Evolutionary conservation across 129 eudicot species (phyloP).

Genomic region (Tanacetum coccineum): DNA sequence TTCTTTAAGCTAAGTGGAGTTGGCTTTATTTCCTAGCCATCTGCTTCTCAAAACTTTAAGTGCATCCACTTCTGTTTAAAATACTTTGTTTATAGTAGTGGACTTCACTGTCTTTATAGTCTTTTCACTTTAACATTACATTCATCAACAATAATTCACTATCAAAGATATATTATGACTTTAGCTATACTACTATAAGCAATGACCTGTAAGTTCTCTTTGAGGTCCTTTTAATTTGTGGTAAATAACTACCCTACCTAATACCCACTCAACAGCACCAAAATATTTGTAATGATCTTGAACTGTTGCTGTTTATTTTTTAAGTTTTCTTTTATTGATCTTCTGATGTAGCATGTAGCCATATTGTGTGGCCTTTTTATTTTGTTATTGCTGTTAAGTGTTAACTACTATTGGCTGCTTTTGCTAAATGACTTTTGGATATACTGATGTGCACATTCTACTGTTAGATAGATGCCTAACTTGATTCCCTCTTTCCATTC

Average conservation of each 20-base stretch:
- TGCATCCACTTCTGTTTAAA: slow-evolving; percentile 46
- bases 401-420: slow-evolving; percentile 16
- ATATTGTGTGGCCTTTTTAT: slow-evolving; percentile 23
- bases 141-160: slow-evolving; percentile 22
- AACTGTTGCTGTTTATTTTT: slow-evolving; percentile 13
- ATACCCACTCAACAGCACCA: slow-evolving; percentile 14
- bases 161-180: slow-evolving; percentile 7
- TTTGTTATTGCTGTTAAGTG: slow-evolving; percentile 8
- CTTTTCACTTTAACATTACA: slow-evolving; percentile 33
- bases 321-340: slow-evolving; percentile 16
- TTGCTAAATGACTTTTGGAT: slow-evolving; percentile 3
- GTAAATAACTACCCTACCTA: slow-evolving; percentile 11
- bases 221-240: not conserved
- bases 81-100: slow-evolving; percentile 30
- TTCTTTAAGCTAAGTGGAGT: slow-evolving; percentile 25
- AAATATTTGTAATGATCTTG: slow-evolving; percentile 4
- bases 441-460: slow-evolving; percentile 9
- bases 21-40: slow-evolving; percentile 43
- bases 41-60: slow-evolving; percentile 37
- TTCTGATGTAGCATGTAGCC: slow-evolving; percentile 15
- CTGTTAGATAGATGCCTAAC: slow-evolving; percentile 1
- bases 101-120: slow-evolving; percentile 45
- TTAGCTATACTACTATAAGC: not conserved
- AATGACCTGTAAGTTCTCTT: not conserved
- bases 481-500: not conserved